Evolutionary conservation across 2,329 filamentous ascomycete genomes (phyloP), one percentile per base, ranked within the genome.

Genomic region (Esteya vermicola): DNA sequence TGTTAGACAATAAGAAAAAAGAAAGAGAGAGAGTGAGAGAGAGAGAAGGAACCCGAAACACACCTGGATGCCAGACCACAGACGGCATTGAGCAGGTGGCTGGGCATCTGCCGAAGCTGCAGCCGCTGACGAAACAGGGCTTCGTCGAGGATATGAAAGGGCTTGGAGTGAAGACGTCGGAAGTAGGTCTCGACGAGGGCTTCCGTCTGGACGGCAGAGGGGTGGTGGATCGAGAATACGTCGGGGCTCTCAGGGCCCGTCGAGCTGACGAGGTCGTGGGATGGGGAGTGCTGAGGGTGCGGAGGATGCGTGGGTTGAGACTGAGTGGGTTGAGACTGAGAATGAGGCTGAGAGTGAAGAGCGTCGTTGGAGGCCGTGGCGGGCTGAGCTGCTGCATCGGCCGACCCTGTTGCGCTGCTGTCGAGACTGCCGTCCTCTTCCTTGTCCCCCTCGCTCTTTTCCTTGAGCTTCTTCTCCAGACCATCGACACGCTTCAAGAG

Each of bases 401-500:
- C 16, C 6, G 36, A 18, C 22, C 21, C 30, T 39, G 53, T n/a
- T 4, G 21, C 12, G n/a, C 31, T 20, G 19, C 41, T 37, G 2
- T 9, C 9, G n/a, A n/a, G n/a, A n/a, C n/a, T n/a, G 2, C 25
- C 19, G 48, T 43, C 21, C 44, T 50, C 23, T 48, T 36, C 12
- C 51, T 50, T 40, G 48, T 39, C 9, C 33, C 53, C 57, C 10
- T 58, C 56, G 48, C 76, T 77, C 51, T 78, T 75, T 18, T 81
- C 75, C 54, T 85, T 83, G 30, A 93, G 65, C 46, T 79, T 76
- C 53, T 82, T 84, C 56, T 93, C 85, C 38, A 93, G 64, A 2
- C 85, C 85, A 16, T 93, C 85, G 3, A 93, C 85, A 39, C 85
- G 72, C 58, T 89, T 93, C 43, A 93, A 55, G 9, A 93, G 63